Base-by-base conservation (phyloP, 2,329 filamentous ascomycete species). In the Penicillium sp. region DNA sequence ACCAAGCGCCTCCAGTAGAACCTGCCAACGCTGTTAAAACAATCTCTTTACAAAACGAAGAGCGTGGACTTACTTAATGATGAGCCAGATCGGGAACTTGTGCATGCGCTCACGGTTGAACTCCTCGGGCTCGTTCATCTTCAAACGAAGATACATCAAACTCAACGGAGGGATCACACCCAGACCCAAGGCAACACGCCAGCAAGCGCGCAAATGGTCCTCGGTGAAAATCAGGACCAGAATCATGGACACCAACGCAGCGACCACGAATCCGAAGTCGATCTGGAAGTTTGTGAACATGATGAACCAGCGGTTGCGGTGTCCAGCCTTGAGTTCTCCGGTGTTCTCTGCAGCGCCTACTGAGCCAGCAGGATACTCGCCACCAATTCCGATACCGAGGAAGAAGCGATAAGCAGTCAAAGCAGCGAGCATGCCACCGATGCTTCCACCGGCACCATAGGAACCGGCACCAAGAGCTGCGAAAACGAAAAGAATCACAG, bases 221-320 rank as follows among this genome's bases (percentile, higher is more conserved):
- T 87, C 68, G 68, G 86, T 69, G 53, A 81, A 79, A 21, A 86
- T 83, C 62, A 84, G 63, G 11, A 84, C 81, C 27, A 88, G 71
- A 43, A 88, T 77, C 74, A 86, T 86, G 0, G 91, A 89, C 1
- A 94, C 85, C 57, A 96, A 84, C 0, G 89, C 87, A 8, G 90
- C 87, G 51, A 93, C 79, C 1, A 95, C 88, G 60, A 95, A 96
- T 1, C 90, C 92, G 49, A 85, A 83, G 68, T 95, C 90, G 56
- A 96, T 95, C 79, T 92, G 89, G 22, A 88, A 85, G 72, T 95
- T 95, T 44, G 90, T 96, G 72, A 94, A 95, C 60, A 96, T 80
- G 64, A 93, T 90, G 68, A 92, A 97, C 90, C 91, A 96, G 38
- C 88, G 81, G 69, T 97, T 93, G n/a, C 92, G 81, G 14, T 88